Conservation (phyloP, 805 yeast species). For the Saccharomycopsis fibuligera region DNA sequence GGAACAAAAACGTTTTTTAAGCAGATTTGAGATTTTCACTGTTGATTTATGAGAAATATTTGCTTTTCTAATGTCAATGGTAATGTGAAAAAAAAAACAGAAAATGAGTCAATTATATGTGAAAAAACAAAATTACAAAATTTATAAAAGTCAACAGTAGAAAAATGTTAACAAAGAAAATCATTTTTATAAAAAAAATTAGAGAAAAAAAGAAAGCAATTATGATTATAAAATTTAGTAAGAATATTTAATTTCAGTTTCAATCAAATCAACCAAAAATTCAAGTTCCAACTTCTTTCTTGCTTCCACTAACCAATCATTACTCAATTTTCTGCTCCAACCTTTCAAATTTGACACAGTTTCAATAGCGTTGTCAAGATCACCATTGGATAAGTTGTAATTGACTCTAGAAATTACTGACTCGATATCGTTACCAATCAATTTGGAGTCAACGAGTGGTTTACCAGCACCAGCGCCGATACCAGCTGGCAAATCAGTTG, state of each 20-base stretch:
- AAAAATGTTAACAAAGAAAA: too few relatives aligned
- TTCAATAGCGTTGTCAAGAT: conserved; percentile 83
- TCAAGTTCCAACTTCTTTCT: conserved; percentile 86
- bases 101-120: too few relatives aligned
- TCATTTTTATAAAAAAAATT: too few relatives aligned
- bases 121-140: too few relatives aligned
- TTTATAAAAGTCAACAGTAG: too few relatives aligned
- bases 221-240: conserved; percentile 25
- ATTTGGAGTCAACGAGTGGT: conserved; percentile 19
- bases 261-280: conserved; percentile 64
- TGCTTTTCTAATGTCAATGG: too few relatives aligned
- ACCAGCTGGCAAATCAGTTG: neutral
- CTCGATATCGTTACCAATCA: conserved; percentile 75
- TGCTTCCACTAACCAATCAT: conserved; percentile 87
- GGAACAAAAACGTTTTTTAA: too few relatives aligned
- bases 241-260: conserved; percentile 52
- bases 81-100: too few relatives aligned
- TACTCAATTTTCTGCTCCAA: conserved; percentile 84
- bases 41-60: too few relatives aligned
- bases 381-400: conserved; percentile 64
- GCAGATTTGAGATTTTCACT: too few relatives aligned
- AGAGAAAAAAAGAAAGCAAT: too few relatives aligned
- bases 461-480: conserved; percentile 9
- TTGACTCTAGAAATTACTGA: conserved; percentile 82
- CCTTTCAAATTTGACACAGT: conserved; percentile 87